phyloP scores from a whole-genome alignment of 2,329 filamentous ascomycete genomes.

The Alternaria triticimaculans region DNA sequence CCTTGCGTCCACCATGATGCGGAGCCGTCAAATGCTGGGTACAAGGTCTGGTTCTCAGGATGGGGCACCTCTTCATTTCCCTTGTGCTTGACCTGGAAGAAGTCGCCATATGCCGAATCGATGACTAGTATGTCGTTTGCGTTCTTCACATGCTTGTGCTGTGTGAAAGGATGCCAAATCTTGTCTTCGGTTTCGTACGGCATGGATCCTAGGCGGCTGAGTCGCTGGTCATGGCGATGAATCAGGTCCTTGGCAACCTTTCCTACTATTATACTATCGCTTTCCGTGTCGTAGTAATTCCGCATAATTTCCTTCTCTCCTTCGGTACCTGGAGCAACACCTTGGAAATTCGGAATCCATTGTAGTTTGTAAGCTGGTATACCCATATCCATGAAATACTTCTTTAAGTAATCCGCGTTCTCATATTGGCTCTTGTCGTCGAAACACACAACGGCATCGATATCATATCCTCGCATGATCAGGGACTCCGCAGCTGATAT shows the following conservation, averaged over 20 bases:
- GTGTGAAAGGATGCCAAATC: constrained; percentile 90
- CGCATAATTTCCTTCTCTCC: constrained; percentile 65
- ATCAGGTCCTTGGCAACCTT: constrained; percentile 61
- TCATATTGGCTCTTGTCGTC: constrained; percentile 66
- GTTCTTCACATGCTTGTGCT: constrained; percentile 70
- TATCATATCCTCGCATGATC: constrained; percentile 77
- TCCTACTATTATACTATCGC: constrained; percentile 49
- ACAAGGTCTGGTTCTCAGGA: constrained; percentile 53
- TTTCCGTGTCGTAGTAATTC: constrained; percentile 64
- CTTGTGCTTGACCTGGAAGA: constrained; percentile 68
- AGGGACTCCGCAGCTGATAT: constrained; percentile 83
- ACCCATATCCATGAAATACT: constrained; percentile 68
- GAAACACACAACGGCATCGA: constrained; percentile 74
- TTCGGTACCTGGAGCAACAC: constrained; percentile 10
- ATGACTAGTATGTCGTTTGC: constrained; percentile 72
- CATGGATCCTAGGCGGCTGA: constrained; percentile 68
- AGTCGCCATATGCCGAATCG: constrained; percentile 80
- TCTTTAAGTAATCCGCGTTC: constrained; percentile 70
- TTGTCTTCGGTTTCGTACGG: constrained; percentile 58
- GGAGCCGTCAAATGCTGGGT: constrained; percentile 79
- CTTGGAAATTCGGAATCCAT: constrained; percentile 61
- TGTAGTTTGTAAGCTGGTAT: constrained; percentile 65
- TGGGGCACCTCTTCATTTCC: constrained; percentile 22
- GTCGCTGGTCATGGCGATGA: constrained; percentile 61
- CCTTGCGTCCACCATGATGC: constrained; percentile 92